Evolutionary conservation across 225 moss, liverwort and hornwort species (phyloP), one percentile per base, ranked within the genome.

Genomic region (Marchantia polymorpha): DNA sequence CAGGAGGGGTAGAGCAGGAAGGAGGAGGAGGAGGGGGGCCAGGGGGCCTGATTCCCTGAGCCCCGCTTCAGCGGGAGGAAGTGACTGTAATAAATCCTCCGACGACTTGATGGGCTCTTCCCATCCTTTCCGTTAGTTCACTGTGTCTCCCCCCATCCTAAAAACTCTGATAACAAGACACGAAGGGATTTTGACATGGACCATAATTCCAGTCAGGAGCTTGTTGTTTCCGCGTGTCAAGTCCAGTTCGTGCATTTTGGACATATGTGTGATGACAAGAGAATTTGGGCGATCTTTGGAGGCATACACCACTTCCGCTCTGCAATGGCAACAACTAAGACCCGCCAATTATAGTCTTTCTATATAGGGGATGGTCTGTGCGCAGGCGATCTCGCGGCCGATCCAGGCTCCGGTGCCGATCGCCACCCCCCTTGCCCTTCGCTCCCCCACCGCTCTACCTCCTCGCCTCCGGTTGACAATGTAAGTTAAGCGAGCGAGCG

Each of bases 271-370:
- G 31, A 69, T 46, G 31, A 4, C 11, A 25, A 23, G 29, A 0
- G 17, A 39, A 7, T 66, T 26, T 29, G 65, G 65, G 31, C 1
- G 10, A 10, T 20, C n/a, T 11, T 13, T 61, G 12, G 23, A 1
- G 12, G 22, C 10, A 22, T 15, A 61, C 61, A 20, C 29, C 14
- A 68, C 16, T 31, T 56, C 51, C 47, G 14, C 72, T 49, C n/a
- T n/a, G n/a, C 19, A 0, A 1, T 51, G 20, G 48, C 15, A 72
- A 72, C 72, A 49, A 72, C 72, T 49, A n/a, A 50, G 10, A 47
- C 20, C n/a, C 51, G 50, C 72, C 49, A 48, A 71, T n/a, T 50
- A 72, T 72, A 72, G 13, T 72, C 23, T 72, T 52, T 72, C 51
- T 72, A 48, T 71, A 49, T 49, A 10, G 14, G 50, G 39, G 39